Evolutionary conservation across 495 filamentous ascomycete genomes (phyloP), one percentile per base, ranked within the genome.

Genomic region (Aspergillus baeticus): DNA sequence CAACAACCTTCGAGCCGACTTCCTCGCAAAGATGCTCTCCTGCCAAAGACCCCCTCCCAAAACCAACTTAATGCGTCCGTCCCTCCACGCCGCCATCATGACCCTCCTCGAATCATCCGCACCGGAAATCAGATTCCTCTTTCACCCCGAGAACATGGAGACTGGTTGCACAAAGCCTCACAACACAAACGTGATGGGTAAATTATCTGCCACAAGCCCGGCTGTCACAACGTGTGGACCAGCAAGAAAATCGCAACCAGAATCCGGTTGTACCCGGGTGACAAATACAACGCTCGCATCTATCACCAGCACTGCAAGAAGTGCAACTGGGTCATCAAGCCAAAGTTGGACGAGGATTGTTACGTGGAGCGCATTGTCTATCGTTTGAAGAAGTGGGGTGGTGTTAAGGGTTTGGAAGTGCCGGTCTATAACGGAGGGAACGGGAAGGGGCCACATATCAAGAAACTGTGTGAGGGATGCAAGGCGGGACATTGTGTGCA

Each of bases 201-300:
- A 29, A 1, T 41, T 41, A n/a, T 11, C 37, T 41, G 37, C 37
- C 18, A 6, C 37, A 41, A n/a, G 7, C 7, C 1, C 37, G n/a
- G 37, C 3, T n/a, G 26, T 8, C 3, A 29, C 4, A 29, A 29
- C 26, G 26, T 29, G 4, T 69, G 64, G 63, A 56, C 70, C 29
- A 80, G 76, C 64, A 78, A 71, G 47, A 62, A 44, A 51, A 71
- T 80, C 20, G 71, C 77, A 26, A 76, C 77, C 38, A 74, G 69
- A 0, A 80, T 81, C 44, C 73, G 76, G 33, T 67, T 68, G 62
- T 81, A 79, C 63, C 57, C 60, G 20, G 55, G 53, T 18, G 26
- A 54, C 33, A 49, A 53, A 62, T 81, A 81, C 61, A 81, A 80
- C 66, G 76, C 75, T n/a, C 57, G 70, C 60, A 77, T 81, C 35